These are phyloP conservation scores for Rhododendron kiyosumense DNA, from an alignment of 148 eudicot species.

Conservation along the genomic window DNA sequence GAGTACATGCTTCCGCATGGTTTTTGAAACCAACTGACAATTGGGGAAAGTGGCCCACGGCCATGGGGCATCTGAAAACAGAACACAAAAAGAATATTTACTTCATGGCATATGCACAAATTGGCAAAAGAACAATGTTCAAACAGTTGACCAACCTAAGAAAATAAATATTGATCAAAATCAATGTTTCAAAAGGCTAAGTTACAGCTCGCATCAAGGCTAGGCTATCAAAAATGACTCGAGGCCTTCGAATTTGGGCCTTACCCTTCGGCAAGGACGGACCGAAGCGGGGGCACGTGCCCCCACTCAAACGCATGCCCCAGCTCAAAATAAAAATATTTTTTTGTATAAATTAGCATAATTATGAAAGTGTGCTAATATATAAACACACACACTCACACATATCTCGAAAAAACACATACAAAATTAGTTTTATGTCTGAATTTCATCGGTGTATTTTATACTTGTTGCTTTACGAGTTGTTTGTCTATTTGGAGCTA, in stretches of 20 bases:
- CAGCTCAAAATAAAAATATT: too few species aligned
- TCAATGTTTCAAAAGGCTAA: background rate
- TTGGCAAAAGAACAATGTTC: background rate
- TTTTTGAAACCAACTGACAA: background rate
- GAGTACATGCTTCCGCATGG: background rate
- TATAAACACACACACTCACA: too few species aligned
- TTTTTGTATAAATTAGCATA: too few species aligned
- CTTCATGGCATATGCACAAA: background rate
- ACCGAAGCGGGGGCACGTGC: too few species aligned
- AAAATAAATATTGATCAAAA: background rate
- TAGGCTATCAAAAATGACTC: background rate
- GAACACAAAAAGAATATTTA: background rate
- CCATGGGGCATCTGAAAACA: background rate
- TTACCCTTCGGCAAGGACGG: background rate
- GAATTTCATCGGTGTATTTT: too few species aligned
- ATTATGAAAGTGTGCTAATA: too few species aligned
- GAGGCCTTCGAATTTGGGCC: background rate
- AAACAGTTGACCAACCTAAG: background rate
- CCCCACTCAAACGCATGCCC: too few species aligned
- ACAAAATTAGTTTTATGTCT: too few species aligned
- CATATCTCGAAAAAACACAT: too few species aligned
- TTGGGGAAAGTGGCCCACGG: background rate
- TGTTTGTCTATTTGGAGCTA: too few species aligned
- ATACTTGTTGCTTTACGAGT: too few species aligned
- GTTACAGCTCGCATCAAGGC: background rate